phyloP scores from a whole-genome alignment of 148 eudicot species.

The Dianthus caryophyllus region DNA sequence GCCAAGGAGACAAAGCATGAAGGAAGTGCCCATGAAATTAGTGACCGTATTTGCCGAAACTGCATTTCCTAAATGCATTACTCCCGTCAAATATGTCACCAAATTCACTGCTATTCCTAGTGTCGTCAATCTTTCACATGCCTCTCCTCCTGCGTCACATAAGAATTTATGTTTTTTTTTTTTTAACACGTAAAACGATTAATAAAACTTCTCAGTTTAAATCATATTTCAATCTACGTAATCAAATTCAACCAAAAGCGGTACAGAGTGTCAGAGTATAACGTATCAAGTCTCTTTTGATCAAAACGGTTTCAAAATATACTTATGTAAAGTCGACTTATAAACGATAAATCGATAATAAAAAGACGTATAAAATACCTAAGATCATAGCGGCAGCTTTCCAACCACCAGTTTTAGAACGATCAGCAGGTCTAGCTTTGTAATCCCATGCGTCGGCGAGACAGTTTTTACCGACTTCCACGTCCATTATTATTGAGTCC shows the following conservation, averaged over 20 bases:
- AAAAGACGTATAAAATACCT: slow-evolving; percentile 48
- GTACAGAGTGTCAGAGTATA: no score
- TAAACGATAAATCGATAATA: not conserved
- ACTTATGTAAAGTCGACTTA: no score
- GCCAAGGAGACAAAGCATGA: slow-evolving; percentile 87
- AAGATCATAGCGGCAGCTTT: slow-evolving; percentile 62
- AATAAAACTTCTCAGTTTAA: no score
- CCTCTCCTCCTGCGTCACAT: slow-evolving; percentile 79
- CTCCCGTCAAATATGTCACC: slow-evolving; percentile 83
- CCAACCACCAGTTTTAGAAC: slow-evolving; percentile 73
- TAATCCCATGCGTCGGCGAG: slow-evolving; percentile 57
- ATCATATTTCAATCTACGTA: no score
- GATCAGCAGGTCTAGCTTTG: slow-evolving; percentile 53
- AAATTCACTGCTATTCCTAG: slow-evolving; percentile 86
- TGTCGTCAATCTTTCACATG: slow-evolving; percentile 75
- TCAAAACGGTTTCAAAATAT: no score
- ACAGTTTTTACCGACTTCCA: slow-evolving; percentile 12
- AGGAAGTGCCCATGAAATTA: slow-evolving; percentile 89
- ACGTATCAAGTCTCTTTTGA: not conserved
- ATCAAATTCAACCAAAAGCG: no score
- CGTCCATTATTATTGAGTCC: slow-evolving; percentile 11
- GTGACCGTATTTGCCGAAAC: slow-evolving; percentile 80
- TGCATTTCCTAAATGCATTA: slow-evolving; percentile 94
- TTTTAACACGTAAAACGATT: no score
- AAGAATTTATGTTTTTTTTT: no score